A percentile compares a stretch with the other conserved stretches of the same genome.
Evolutionary conservation across 2,329 filamentous ascomycete genomes (phyloP).

Genomic region (Aspergillus candidus): DNA sequence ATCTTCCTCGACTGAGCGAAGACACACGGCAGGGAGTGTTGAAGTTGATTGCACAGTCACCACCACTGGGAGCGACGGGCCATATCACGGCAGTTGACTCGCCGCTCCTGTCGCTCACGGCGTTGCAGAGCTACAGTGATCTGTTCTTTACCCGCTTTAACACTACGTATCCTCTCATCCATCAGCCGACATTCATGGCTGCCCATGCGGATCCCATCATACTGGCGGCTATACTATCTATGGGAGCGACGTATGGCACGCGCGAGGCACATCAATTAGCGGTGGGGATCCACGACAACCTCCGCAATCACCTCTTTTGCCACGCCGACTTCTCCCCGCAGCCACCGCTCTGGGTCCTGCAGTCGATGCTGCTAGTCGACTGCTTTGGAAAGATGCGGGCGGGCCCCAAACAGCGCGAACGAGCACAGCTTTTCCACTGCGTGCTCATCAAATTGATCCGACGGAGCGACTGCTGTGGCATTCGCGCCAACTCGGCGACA

Average conservation of each 20-base stretch:
- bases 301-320: conserved; percentile 55
- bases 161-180: conserved; percentile 54
- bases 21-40: conserved; percentile 39
- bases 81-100: conserved; percentile 44
- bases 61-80: conserved; percentile 46
- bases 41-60: conserved; percentile 46
- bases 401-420: conserved; percentile 58
- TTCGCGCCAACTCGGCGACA: conserved; percentile 32
- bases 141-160: conserved; percentile 59
- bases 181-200: conserved; percentile 53
- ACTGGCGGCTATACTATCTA: conserved; percentile 49
- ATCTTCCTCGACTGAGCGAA: conserved; percentile 25
- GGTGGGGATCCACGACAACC: conserved; percentile 56
- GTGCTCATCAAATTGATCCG: conserved; percentile 51
- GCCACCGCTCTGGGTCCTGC: conserved; percentile 57
- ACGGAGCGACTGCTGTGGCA: conserved; percentile 47
- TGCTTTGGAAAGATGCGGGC: conserved; percentile 60
- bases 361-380: conserved; percentile 57
- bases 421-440: conserved; percentile 56
- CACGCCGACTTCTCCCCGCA: conserved; percentile 52
- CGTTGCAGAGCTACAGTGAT: conserved; percentile 52
- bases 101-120: conserved; percentile 45
- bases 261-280: conserved; percentile 56
- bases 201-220: conserved; percentile 47
- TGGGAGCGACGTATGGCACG: conserved; percentile 57